Evolutionary conservation across 1,284 basidiomycete genomes (phyloP), one percentile per base, ranked within the genome.

Genomic region (Heliocybe sulcata): DNA sequence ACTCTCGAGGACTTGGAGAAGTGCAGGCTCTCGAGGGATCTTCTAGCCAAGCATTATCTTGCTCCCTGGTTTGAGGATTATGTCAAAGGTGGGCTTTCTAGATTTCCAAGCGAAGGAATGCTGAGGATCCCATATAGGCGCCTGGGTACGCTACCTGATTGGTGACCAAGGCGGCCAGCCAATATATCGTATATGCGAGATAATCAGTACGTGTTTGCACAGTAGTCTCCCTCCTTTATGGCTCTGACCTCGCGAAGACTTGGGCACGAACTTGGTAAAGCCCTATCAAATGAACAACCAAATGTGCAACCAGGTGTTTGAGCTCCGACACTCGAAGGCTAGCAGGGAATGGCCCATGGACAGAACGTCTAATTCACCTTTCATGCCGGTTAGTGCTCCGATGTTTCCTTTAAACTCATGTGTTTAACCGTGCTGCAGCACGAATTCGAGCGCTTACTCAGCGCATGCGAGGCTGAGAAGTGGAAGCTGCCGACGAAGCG

Each of bases 131-230:
- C 66, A 60, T 55, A 59, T 59, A 93, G 92, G 86, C 51, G 81
- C 82, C 23, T 95, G 84, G 79, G 90, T 95, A 3, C 80, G 92
- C 22, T 87, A 89, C 63, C 75, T 91, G 45, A 83, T 90, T 61
- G 84, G 85, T 0, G 61, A 72, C 2, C 77, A 81, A 52, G 69
- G 73, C 4, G 77, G 77, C 4, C 65, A 76, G 56, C 76, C 79
- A n/a, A 79, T 90, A 33, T 97, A 97, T 69, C 82, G 93, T 49
- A 77, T 94, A 54, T 93, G 92, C 66, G 83, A 91, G 67, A 77
- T 97, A 38, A 66, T 69, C 19, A 79, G 92, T 92, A 59, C 62
- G 86, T 77, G 22, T 10, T 25, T 14, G 25, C 35, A 42, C 33
- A 23, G 12, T 20, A 14, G 50, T 8, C 9, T 10, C 20, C 2